phyloP scores from a whole-genome alignment of 495 filamentous ascomycete species.

The Cercophora scortea region DNA sequence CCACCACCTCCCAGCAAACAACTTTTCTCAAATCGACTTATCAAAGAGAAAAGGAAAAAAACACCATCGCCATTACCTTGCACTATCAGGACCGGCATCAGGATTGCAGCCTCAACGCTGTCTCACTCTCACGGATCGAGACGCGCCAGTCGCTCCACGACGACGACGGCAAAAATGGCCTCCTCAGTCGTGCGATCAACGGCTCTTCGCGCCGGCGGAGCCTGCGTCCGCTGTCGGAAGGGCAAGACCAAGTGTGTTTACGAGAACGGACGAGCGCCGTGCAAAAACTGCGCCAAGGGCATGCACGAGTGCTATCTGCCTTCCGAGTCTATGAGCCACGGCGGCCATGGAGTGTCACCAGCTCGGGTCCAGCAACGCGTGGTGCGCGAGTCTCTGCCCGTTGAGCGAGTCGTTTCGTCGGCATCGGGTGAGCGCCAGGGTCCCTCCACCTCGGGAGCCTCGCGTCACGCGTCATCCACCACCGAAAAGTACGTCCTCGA shows the following conservation, averaged over 20 bases:
- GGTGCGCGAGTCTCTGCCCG: conserved; percentile 36
- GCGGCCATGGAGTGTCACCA: conserved; percentile 35
- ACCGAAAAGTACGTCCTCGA: conserved; percentile 37
- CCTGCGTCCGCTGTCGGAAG: conserved; percentile 46
- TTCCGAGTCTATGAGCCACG: conserved; percentile 42
- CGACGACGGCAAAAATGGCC: too few species aligned
- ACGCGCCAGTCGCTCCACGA: too few species aligned
- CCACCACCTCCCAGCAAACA: not conserved
- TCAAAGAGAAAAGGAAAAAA: too few species aligned
- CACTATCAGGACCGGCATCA: conserved; percentile 14
- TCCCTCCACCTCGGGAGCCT: conserved; percentile 29
- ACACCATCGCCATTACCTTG: not conserved
- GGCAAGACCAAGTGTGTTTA: conserved; percentile 49
- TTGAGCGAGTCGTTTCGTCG: conserved; percentile 34
- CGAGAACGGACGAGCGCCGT: conserved; percentile 42
- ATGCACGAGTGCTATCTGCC: conserved; percentile 47
- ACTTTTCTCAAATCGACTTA: not conserved
- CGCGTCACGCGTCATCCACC: conserved; percentile 35
- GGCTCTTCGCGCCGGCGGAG: conserved; percentile 44
- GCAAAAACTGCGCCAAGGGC: conserved; percentile 47
- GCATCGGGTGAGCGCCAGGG: conserved; percentile 35
- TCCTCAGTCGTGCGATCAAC: conserved; percentile 40
- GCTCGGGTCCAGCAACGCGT: conserved; percentile 25
- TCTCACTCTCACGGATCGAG: too few species aligned
- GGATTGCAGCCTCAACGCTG: too few species aligned